phyloP scores from a whole-genome alignment of 2,329 filamentous ascomycete genomes.

The Chrysoporthe cubensis region DNA sequence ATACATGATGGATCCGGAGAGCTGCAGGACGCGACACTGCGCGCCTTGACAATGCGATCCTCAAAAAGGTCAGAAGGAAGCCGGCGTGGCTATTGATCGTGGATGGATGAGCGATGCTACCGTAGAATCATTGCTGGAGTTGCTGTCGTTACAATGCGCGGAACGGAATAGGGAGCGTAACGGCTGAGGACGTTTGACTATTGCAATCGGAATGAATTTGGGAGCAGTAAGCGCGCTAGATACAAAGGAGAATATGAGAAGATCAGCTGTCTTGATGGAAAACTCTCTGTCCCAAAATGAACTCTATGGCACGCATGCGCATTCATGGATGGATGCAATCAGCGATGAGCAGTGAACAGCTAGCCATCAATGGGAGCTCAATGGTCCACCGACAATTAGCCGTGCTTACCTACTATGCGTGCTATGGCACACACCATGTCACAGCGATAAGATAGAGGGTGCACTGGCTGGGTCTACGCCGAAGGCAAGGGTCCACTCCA shows the following conservation, averaged over 20 bases:
- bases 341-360: slow-evolving; percentile 23
- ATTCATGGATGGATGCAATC: slow-evolving; percentile 16
- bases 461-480: neutral
- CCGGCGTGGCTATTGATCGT: slow-evolving; percentile 23
- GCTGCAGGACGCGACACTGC: slow-evolving; percentile 14
- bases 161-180: slow-evolving; percentile 2
- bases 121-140: slow-evolving; percentile 53
- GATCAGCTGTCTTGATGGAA: slow-evolving; percentile 14
- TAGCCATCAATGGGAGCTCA: slow-evolving; percentile 15
- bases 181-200: slow-evolving; percentile 5
- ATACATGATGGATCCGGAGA: slow-evolving; percentile 56
- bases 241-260: neutral
- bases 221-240: slow-evolving; percentile 16
- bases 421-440: neutral
- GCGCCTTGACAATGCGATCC: slow-evolving; percentile 17
- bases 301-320: neutral
- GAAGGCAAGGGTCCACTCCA: neutral
- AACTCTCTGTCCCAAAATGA: neutral
- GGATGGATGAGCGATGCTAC: slow-evolving; percentile 39
- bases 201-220: neutral
- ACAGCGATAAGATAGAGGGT: slow-evolving; percentile 4
- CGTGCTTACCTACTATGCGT: slow-evolving; percentile 1
- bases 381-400: slow-evolving; percentile 17
- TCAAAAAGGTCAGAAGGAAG: slow-evolving; percentile 18
- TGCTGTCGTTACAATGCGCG: slow-evolving; percentile 23